Evolutionary conservation across 1,139 yeast species (phyloP).

Genomic region (Magnusiomyces tetraspermus): DNA sequence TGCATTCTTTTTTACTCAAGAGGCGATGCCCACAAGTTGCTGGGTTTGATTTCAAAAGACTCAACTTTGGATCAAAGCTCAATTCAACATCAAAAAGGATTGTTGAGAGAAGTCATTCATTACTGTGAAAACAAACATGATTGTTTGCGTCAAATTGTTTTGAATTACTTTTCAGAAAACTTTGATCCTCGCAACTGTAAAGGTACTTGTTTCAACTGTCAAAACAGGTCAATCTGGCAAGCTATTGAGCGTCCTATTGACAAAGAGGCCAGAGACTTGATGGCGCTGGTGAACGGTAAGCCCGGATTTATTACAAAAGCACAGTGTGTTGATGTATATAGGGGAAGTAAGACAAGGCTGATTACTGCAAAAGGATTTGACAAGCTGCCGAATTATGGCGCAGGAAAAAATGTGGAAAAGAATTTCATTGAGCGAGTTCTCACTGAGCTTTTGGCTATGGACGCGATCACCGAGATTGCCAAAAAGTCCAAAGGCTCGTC

Average conservation of each 20-base stretch:
- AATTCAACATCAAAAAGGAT: conserved; percentile 67
- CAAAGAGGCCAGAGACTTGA: conserved; percentile 47
- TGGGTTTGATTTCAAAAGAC: conserved; percentile 65
- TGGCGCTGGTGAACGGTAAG: conserved; percentile 42
- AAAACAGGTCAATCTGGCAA: conserved; percentile 37
- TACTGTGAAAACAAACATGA: conserved; percentile 88
- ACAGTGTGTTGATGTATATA: neutral
- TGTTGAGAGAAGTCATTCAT: conserved; percentile 74
- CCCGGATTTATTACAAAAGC: neutral
- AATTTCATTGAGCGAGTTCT: neutral
- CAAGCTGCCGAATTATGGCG: neutral
- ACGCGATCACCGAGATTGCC: neutral
- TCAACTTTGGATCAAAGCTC: conserved; percentile 46
- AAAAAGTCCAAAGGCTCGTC: neutral
- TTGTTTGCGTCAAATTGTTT: conserved; percentile 80
- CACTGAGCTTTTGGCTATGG: neutral
- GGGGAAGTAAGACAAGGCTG: conserved; percentile 45
- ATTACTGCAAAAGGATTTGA: conserved; percentile 51
- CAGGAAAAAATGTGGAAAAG: neutral
- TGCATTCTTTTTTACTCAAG: conserved; percentile 76
- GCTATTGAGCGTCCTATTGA: conserved; percentile 63
- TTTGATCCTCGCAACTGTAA: conserved; percentile 61
- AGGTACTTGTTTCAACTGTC: conserved; percentile 81
- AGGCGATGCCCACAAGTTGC: conserved; percentile 48
- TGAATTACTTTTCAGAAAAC: conserved; percentile 79